Conservation (phyloP, 768 basidiomycete species). For the Termitomyces sp. region DNA sequence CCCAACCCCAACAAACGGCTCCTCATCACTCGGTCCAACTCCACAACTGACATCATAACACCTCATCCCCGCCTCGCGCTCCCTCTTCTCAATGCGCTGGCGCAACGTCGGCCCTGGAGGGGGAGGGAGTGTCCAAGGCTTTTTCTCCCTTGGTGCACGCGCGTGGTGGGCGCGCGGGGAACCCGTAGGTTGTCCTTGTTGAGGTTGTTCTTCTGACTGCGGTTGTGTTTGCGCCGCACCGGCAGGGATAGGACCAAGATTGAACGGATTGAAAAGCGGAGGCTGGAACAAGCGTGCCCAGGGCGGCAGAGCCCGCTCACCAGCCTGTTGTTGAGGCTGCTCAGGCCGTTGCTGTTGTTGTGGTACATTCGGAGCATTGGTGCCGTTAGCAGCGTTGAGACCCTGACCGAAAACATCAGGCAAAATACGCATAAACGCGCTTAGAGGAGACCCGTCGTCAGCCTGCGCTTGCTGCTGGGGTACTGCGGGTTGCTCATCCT, state of each 20-base stretch:
- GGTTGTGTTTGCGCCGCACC: background rate
- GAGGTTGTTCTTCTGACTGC: conserved; percentile 1
- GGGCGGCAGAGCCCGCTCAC: background rate
- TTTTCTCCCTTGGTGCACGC: conserved; percentile 21
- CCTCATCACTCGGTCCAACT: conserved; percentile 69
- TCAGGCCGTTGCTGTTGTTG: background rate
- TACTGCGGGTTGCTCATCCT: too few relatives aligned
- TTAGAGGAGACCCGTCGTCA: background rate
- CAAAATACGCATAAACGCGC: background rate
- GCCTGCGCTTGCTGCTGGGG: background rate
- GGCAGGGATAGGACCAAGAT: background rate
- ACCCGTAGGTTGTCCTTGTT: background rate
- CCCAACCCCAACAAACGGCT: conserved; percentile 40
- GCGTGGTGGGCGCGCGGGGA: background rate
- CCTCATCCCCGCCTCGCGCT: conserved; percentile 66
- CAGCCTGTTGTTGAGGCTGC: background rate
- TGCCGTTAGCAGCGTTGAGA: background rate
- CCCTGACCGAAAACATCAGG: background rate
- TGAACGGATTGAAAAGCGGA: background rate
- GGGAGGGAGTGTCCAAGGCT: conserved; percentile 55
- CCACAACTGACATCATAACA: conserved; percentile 73
- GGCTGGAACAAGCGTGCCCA: background rate
- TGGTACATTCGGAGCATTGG: background rate
- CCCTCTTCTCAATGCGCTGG: conserved; percentile 65
- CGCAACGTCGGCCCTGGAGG: conserved; percentile 68